These are phyloP conservation scores for Cryptococcus sp. DNA, from an alignment of 1,284 basidiomycete species.

Conservation along the genomic window DNA sequence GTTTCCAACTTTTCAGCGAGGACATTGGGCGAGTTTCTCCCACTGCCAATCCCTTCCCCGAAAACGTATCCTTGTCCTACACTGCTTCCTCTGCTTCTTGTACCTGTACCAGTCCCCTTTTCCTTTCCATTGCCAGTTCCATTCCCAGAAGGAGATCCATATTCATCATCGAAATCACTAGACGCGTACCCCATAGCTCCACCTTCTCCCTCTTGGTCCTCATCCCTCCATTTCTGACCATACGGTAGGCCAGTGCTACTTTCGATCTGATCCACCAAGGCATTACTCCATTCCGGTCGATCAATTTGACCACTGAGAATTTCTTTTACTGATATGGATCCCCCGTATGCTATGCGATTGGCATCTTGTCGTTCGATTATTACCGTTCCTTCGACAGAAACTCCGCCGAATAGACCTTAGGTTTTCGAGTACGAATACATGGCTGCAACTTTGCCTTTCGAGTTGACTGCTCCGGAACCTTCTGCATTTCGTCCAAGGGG, in stretches of 20 bases:
- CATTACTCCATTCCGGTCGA: constrained; percentile 69
- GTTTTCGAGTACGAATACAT: constrained; percentile 98
- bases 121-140: constrained; percentile 2
- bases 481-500: constrained; percentile 93
- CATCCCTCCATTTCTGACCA: constrained; percentile 63
- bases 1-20: constrained; percentile 4
- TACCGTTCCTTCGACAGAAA: constrained; percentile 86
- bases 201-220: constrained; percentile 43
- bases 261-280: constrained; percentile 69
- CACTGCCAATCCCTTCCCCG: constrained; percentile 36
- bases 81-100: constrained; percentile 1
- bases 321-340: constrained; percentile 67
- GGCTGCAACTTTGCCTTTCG: constrained; percentile 82
- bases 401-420: constrained; percentile 75
- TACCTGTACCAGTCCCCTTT: background rate
- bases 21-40: constrained; percentile 1
- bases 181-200: constrained; percentile 37
- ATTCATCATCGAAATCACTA: constrained; percentile 26
- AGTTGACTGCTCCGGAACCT: constrained; percentile 78
- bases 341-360: constrained; percentile 72
- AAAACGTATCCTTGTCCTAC: constrained; percentile 31
- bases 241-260: constrained; percentile 67
- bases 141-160: constrained; percentile 45
- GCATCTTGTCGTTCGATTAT: constrained; percentile 93
- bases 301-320: constrained; percentile 72